Percentiles rank a stretch among this genome's conserved stretches.
These are phyloP conservation scores for Asterella californica DNA, from an alignment of 225 moss, liverwort and hornwort species.

Conservation along the genomic window DNA sequence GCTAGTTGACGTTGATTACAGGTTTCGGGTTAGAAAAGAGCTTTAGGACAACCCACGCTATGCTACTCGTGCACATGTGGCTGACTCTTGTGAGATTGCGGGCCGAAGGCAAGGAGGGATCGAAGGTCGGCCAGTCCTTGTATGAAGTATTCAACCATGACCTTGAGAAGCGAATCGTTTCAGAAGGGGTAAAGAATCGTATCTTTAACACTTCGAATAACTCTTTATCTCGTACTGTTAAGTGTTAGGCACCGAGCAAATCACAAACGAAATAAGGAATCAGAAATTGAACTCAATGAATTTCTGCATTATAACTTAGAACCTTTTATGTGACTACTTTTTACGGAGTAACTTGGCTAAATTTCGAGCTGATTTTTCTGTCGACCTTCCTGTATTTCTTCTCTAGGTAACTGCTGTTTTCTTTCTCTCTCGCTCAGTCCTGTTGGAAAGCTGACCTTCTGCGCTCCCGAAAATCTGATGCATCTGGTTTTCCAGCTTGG, in stretches of 20 bases:
- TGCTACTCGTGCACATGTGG: constrained; percentile 96
- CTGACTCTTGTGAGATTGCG: constrained; percentile 79
- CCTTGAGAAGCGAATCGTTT: constrained; percentile 65
- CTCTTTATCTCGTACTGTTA: neutral
- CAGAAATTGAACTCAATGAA: too few species aligned
- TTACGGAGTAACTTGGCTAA: too few species aligned
- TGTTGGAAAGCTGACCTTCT: neutral
- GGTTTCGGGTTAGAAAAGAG: constrained; percentile 74
- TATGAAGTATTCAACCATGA: constrained; percentile 80
- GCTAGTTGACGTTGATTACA: constrained; percentile 25
- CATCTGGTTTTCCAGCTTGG: neutral
- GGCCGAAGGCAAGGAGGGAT: constrained; percentile 82
- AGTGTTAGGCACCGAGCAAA: neutral
- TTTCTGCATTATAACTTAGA: too few species aligned
- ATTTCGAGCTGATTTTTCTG: too few species aligned
- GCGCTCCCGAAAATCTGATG: too few species aligned
- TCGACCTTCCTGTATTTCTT: neutral
- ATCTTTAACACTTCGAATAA: neutral
- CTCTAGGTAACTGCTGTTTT: neutral
- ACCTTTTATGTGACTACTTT: too few species aligned
- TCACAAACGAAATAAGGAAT: too few species aligned
- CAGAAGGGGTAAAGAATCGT: constrained; percentile 60
- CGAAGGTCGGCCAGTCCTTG: constrained; percentile 71
- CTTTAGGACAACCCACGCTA: constrained; percentile 93
- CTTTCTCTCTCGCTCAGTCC: neutral